Evolutionary conservation across 768 basidiomycete species (phyloP).

Genomic region (Tylopilus balloui): DNA sequence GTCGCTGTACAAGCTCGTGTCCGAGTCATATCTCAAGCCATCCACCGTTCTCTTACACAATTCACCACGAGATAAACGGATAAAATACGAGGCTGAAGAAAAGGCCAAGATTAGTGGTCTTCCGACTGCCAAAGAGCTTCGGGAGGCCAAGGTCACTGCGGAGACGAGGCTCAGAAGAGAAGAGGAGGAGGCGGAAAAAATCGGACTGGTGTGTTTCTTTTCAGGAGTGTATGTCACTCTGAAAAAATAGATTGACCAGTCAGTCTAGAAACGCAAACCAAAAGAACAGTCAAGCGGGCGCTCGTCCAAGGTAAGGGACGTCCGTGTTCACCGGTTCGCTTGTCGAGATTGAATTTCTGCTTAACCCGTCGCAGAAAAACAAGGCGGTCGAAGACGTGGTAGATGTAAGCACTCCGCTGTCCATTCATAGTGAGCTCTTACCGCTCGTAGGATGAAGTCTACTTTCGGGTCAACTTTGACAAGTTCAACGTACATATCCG

Average conservation of each 20-base stretch:
- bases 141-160: conserved; percentile 66
- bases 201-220: conserved; percentile 57
- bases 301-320: conserved; percentile 47
- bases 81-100: conserved; percentile 77
- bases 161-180: conserved; percentile 59
- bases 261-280: conserved; percentile 57
- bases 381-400: conserved; percentile 49
- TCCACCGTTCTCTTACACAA: conserved; percentile 73
- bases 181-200: conserved; percentile 68
- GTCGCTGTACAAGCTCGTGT: conserved; percentile 66
- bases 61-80: conserved; percentile 76
- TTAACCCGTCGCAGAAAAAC: conserved; percentile 35
- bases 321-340: not conserved
- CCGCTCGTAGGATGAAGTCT: conserved; percentile 54
- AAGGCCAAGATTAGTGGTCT: conserved; percentile 69
- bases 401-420: conserved; percentile 50
- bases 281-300: conserved; percentile 43
- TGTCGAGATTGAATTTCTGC: conserved; percentile 23
- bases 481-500: conserved; percentile 84
- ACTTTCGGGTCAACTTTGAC: conserved; percentile 86
- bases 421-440: not conserved
- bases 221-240: not conserved
- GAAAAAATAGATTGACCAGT: conserved; percentile 18
- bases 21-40: conserved; percentile 69
- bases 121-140: conserved; percentile 75